Evolutionary conservation across 2,329 filamentous ascomycete genomes (phyloP).

Genomic region (Talaromyces amestolkiae): DNA sequence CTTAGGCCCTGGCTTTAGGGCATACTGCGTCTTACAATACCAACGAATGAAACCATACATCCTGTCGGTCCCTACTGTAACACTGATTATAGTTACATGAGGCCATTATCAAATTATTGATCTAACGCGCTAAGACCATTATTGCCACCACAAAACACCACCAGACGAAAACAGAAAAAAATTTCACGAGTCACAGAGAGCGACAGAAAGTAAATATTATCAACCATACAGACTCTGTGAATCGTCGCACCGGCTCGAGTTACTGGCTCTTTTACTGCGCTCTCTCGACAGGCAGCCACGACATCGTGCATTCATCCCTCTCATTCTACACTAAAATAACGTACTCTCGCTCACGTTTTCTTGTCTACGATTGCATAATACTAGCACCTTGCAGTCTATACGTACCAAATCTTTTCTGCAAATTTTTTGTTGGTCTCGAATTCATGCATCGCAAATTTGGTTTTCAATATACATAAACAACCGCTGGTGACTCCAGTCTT

Average conservation of each 20-base stretch:
- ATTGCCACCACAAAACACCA: constrained; percentile 13
- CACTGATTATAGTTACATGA: constrained; percentile 16
- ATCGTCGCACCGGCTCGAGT: neutral
- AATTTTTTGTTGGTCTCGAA: neutral
- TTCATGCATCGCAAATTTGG: constrained; percentile 1
- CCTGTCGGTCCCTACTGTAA: constrained; percentile 6
- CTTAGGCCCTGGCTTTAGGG: constrained; percentile 2
- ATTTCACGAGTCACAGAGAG: neutral
- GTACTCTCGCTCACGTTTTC: constrained; percentile 6
- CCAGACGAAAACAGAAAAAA: constrained; percentile 4
- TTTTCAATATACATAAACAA: neutral
- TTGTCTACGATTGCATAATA: constrained; percentile 10
- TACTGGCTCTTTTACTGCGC: neutral
- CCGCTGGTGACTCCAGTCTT: neutral
- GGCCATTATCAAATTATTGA: constrained; percentile 17
- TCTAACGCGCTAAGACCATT: constrained; percentile 11
- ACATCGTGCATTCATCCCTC: constrained; percentile 12
- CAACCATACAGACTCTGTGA: neutral
- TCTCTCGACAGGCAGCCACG: constrained; percentile 9
- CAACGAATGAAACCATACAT: neutral
- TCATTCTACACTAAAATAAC: constrained; percentile 10
- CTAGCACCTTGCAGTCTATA: neutral
- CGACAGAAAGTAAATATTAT: neutral
- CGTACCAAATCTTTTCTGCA: neutral
- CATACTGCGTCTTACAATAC: neutral